These are phyloP conservation scores for Apiospora kogelbergensis DNA, from an alignment of 2,329 filamentous ascomycete species.

Conservation along the genomic window DNA sequence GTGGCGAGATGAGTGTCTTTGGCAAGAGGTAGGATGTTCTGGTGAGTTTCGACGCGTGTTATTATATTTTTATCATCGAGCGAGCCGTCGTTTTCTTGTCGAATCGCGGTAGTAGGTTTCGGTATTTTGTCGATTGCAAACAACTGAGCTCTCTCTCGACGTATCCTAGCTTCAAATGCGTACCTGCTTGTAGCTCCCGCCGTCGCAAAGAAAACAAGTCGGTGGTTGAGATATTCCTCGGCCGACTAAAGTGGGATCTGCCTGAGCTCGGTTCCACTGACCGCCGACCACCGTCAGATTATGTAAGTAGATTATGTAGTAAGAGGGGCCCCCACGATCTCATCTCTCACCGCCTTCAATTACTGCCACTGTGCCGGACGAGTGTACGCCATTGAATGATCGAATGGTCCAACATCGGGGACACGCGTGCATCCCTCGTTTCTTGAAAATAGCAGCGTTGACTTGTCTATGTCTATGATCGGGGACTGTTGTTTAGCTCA, in stretches of 20 bases:
- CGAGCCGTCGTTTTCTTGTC: background rate
- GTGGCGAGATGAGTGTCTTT: background rate
- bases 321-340: background rate
- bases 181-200: background rate
- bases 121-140: background rate
- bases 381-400: background rate
- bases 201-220: constrained; percentile 9
- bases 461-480: constrained; percentile 1
- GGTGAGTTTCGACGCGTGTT: background rate
- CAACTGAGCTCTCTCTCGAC: background rate
- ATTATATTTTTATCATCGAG: background rate
- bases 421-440: background rate
- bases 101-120: background rate
- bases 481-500: constrained; percentile 5
- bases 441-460: background rate
- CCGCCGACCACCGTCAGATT: background rate
- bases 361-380: constrained; percentile 7
- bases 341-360: constrained; percentile 14
- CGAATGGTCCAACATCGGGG: background rate
- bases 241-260: constrained; percentile 5
- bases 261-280: background rate
- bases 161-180: background rate
- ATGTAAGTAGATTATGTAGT: background rate
- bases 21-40: no score
- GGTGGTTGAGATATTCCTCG: constrained; percentile 11